Evolutionary conservation across 768 basidiomycete genomes (phyloP), one percentile per base, ranked within the genome.

Genomic region (Pleurotus djamor): DNA sequence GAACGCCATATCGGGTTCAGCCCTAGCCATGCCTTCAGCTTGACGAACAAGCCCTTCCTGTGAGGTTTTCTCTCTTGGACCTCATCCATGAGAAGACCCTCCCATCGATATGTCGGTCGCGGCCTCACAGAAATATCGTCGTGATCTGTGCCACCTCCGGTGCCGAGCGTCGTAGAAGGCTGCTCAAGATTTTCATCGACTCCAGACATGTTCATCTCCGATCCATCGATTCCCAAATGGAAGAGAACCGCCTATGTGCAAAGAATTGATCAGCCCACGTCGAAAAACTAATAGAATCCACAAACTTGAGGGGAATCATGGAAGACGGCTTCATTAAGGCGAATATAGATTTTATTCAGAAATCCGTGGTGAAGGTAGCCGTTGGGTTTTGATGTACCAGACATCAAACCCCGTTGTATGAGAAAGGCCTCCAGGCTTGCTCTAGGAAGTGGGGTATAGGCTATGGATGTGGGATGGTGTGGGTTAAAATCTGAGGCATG

Each of bases 141-240:
- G 61, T 89, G 82, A 65, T 90, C 86, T 0, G 90, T 91, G 4
- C 86, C 87, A n/a, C 77, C 83, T 1, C 86, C 86, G 1, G 86
- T 88, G 4, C 84, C 88, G 17, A 87, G 69, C 3, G 82, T 83
- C 2, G 87, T 86, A 1, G 81, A 69, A 41, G 72, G 76, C 13
- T 69, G 75, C 52, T 76, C 79, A 2, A 82, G 81, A 56, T 83
- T 75, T 12, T 79, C 58, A 63, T 88, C 86, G 41, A 91, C 71
- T 34, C 85, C 82, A 57, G 85, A 80, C 83, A 91, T 86, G 63
- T 87, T 83, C 33, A 86, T 70, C 66, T 85, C 79, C 4, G 74
- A 72, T 32, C 67, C 66, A 45, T 81, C 76, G 56, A 75, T 72
- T 4, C 87, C 88, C 12, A 88, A 69, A 59, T 89, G 87, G 61